These are phyloP conservation scores for Teunomyces stri DNA, from an alignment of 805 yeast genomes.

Conservation along the genomic window DNA sequence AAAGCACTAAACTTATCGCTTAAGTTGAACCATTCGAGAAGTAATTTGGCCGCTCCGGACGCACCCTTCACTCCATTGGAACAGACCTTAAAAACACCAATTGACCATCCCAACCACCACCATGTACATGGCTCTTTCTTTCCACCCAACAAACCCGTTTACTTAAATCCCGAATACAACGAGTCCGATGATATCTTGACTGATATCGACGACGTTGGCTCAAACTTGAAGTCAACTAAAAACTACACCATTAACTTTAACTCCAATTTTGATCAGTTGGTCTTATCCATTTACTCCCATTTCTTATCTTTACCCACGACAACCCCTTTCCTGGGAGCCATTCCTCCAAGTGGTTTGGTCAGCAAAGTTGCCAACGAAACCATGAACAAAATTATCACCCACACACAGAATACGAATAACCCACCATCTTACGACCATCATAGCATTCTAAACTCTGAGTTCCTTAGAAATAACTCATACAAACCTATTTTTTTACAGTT, in stretches of 20 bases:
- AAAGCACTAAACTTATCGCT: slow-evolving; percentile 33
- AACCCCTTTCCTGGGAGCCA: slow-evolving; percentile 41
- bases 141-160: slow-evolving; percentile 16
- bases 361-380: slow-evolving; percentile 44
- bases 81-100: slow-evolving; percentile 41
- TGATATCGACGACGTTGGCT: slow-evolving; percentile 33
- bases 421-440: slow-evolving; percentile 32
- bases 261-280: slow-evolving; percentile 34
- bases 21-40: slow-evolving; percentile 31
- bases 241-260: slow-evolving; percentile 37
- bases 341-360: slow-evolving; percentile 45
- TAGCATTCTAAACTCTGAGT: slow-evolving; percentile 29
- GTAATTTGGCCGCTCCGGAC: slow-evolving; percentile 16
- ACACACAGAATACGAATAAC: slow-evolving; percentile 12
- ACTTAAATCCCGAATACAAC: slow-evolving; percentile 32
- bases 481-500: slow-evolving; percentile 42
- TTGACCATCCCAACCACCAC: slow-evolving; percentile 25
- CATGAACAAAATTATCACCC: slow-evolving; percentile 24
- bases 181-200: slow-evolving; percentile 43
- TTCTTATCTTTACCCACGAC: slow-evolving; percentile 42
- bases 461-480: slow-evolving; percentile 27
- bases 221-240: slow-evolving; percentile 17
- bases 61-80: slow-evolving; percentile 46
- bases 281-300: slow-evolving; percentile 32
- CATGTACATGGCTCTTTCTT: neutral